Conservation (phyloP, 1,284 basidiomycete species). For the Trichosporon sp. region DNA sequence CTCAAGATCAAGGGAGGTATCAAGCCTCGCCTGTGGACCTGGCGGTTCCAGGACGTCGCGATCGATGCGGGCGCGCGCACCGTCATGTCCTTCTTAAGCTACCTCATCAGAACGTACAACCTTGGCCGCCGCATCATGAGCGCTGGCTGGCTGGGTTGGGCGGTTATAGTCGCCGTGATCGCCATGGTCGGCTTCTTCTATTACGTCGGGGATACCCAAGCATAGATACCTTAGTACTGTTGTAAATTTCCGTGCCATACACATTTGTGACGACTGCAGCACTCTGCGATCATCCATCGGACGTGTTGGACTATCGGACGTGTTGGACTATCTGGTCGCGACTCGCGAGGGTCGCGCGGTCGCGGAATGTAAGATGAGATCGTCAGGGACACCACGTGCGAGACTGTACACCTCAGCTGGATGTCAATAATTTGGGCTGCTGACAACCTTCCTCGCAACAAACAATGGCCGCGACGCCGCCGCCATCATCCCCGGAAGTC, state of each 20-base stretch:
- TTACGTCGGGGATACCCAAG: conserved; percentile 21
- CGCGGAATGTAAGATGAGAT: conserved; percentile 19
- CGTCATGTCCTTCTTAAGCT: conserved; percentile 21
- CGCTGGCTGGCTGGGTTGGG: conserved; percentile 25
- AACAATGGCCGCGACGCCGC: conserved; percentile 1
- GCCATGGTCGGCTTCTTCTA: conserved; percentile 28
- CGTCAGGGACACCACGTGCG: conserved; percentile 18
- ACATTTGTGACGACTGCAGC: not conserved
- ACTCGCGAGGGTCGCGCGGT: too few species aligned
- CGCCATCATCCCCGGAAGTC: not conserved
- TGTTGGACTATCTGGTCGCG: too few species aligned
- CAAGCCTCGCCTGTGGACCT: conserved; percentile 24
- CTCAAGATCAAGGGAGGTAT: conserved; percentile 30
- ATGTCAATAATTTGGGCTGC: not conserved
- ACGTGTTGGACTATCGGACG: too few species aligned
- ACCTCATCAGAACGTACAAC: conserved; percentile 19
- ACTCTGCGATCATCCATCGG: not conserved
- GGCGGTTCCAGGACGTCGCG: conserved; percentile 22
- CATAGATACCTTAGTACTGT: conserved; percentile 12
- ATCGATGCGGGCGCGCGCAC: conserved; percentile 25
- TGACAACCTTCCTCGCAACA: not conserved
- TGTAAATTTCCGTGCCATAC: conserved; percentile 13
- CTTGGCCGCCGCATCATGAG: conserved; percentile 19
- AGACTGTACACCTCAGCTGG: conserved; percentile 5
- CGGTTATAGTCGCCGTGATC: conserved; percentile 14